Conservation (phyloP, 106 monocot genomes). For the Chionographis japonica region DNA sequence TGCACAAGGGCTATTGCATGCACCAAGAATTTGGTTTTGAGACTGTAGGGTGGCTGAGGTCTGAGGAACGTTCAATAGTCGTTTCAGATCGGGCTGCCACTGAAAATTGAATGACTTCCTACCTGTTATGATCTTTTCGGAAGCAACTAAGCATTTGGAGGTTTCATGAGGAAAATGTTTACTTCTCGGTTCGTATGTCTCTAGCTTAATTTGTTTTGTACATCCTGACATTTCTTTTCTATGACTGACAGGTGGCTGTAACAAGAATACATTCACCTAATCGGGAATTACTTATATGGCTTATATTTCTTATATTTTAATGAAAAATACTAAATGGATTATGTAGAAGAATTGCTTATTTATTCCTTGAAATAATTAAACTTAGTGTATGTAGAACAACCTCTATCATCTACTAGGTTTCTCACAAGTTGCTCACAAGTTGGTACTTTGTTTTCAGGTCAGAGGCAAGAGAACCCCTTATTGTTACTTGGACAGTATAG, state of each 20-base stretch:
- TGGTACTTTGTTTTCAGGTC: slow-evolving; percentile 42
- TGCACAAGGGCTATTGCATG: slow-evolving; percentile 58
- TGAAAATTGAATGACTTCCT: slow-evolving; percentile 57
- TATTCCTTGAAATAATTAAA: background rate
- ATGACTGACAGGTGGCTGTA: slow-evolving; percentile 38
- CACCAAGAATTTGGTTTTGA: slow-evolving; percentile 55
- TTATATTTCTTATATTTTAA: slow-evolving; percentile 11
- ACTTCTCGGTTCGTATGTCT: slow-evolving; percentile 95
- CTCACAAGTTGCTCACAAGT: slow-evolving; percentile 17
- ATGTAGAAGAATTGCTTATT: background rate
- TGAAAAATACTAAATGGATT: no score
- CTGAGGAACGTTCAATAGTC: slow-evolving; percentile 48
- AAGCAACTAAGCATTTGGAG: slow-evolving; percentile 72
- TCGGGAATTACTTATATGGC: slow-evolving; percentile 3
- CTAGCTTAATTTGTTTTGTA: slow-evolving; percentile 79
- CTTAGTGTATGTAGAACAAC: background rate
- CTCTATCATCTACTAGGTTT: slow-evolving; percentile 2
- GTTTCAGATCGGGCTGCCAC: slow-evolving; percentile 52
- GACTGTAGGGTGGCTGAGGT: slow-evolving; percentile 55
- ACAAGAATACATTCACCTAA: slow-evolving; percentile 11
- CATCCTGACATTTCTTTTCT: slow-evolving; percentile 48
- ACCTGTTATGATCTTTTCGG: slow-evolving; percentile 68
- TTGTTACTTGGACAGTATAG: slow-evolving; percentile 90
- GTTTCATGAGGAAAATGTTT: slow-evolving; percentile 68
- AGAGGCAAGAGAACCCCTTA: slow-evolving; percentile 81